A percentile compares a stretch with the other conserved stretches of the same genome.
Conservation (phyloP, 495 filamentous ascomycete genomes). For the Talaromyces nanjingensis region DNA sequence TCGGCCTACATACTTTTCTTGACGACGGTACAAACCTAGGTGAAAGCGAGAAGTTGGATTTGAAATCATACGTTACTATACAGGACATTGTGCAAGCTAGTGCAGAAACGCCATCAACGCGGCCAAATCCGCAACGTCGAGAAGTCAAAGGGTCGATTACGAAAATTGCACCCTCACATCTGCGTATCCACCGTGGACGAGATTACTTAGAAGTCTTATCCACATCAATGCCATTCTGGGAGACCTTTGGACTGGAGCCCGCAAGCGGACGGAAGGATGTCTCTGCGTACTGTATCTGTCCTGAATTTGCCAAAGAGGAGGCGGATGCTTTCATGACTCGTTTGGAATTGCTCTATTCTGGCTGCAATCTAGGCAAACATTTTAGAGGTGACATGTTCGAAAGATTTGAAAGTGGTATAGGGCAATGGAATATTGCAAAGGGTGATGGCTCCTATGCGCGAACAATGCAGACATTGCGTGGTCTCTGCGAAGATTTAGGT, state of each 20-base stretch:
- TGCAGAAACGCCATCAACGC: constrained; percentile 10
- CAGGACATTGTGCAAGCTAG: constrained; percentile 21
- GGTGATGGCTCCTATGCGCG: constrained; percentile 25
- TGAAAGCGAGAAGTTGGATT: constrained; percentile 27
- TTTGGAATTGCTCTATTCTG: constrained; percentile 68
- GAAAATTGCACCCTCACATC: constrained; percentile 51
- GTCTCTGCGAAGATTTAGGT: constrained; percentile 38
- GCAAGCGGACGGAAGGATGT: constrained; percentile 73
- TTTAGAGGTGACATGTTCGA: constrained; percentile 45
- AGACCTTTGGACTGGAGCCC: constrained; percentile 77
- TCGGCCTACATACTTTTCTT: constrained; percentile 19
- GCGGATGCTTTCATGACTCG: constrained; percentile 65
- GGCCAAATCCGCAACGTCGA: constrained; percentile 20
- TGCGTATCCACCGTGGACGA: constrained; percentile 72
- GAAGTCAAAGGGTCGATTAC: constrained; percentile 27
- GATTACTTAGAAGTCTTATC: constrained; percentile 70
- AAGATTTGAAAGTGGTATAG: constrained; percentile 51
- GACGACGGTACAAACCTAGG: constrained; percentile 26
- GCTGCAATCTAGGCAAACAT: constrained; percentile 70
- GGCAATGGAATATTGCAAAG: constrained; percentile 38
- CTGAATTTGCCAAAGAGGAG: constrained; percentile 48
- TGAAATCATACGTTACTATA: constrained; percentile 31
- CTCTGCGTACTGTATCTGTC: constrained; percentile 72
- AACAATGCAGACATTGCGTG: constrained; percentile 30
- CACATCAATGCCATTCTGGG: constrained; percentile 81